Evolutionary conservation across 2,329 filamentous ascomycete species (phyloP), one percentile per base, ranked within the genome.

Genomic region (Lizonia empirigonia): DNA sequence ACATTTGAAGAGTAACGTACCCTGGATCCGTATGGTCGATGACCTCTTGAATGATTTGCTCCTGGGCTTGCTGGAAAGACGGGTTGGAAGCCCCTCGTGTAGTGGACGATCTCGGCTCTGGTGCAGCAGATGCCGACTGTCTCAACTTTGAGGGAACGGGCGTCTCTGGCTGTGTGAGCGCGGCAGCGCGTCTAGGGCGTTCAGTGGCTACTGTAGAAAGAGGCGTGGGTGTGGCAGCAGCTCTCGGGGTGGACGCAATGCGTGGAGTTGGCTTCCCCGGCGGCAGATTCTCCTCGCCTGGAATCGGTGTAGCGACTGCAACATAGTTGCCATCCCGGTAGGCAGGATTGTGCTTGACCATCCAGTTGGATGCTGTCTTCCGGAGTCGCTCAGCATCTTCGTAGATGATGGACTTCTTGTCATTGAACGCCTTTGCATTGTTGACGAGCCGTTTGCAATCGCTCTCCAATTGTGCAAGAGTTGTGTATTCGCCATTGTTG

Each of bases 361-460:
- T 96, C 71, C 86, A 91, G 65, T 92, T 93, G 70, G 89, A 92
- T 32, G 93, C 81, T 3, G 90, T 87, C 75, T 96, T 96, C 37
- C 91, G 83, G 36, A 96, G 83, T 39, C 90, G 85, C 73, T 96
- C 91, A 7, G 91, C 90, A 76, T 96, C 91, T 34, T 91, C 87
- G 68, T 88, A 93, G 29, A 88, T 80, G 50, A 85, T 77, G 0
- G 89, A 90, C 34, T 82, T 82, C 61, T 87, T 87, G 53, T 86
- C 81, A 66, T 93, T 93, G 75, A 85, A 94, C 45, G 90, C 86
- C 72, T 96, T 96, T 27, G 89, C 90, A 67, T 96, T 96, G 58
- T 85, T 82, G 47, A 96, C 88, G 81, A 96, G 89, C 57, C 91
- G 86, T 77, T 94, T 95, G 68, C 93, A 83, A 69, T 92, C 92